These are phyloP conservation scores for Rutstroemia sp. DNA, from an alignment of 2,329 filamentous ascomycete species.

Conservation along the genomic window DNA sequence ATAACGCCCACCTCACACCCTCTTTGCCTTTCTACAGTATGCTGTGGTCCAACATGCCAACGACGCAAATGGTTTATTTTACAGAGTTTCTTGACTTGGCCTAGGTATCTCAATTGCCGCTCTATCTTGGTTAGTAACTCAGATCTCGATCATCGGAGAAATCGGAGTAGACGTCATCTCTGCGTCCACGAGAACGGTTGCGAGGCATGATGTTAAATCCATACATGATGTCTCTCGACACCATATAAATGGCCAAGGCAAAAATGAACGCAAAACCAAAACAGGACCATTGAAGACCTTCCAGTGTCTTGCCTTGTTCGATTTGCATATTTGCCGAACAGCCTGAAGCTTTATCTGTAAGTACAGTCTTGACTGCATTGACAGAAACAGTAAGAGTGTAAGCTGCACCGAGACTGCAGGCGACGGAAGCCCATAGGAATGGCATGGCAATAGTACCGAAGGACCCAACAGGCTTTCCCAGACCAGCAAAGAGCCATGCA, in stretches of 20 bases:
- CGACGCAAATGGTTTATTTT: background rate
- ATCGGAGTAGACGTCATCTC: background rate
- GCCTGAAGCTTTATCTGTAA: background rate
- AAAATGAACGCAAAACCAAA: constrained; percentile 2
- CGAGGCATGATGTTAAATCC: constrained; percentile 3
- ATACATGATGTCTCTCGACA: constrained; percentile 3
- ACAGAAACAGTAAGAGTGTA: background rate
- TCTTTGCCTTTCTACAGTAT: background rate
- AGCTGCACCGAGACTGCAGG: background rate
- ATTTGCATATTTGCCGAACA: constrained; percentile 2
- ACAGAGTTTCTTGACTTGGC: background rate
- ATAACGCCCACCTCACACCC: background rate
- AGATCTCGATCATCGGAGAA: background rate
- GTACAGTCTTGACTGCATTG: constrained; percentile 3
- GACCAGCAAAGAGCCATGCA: constrained; percentile 4
- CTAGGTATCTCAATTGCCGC: background rate
- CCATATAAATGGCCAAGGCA: constrained; percentile 1
- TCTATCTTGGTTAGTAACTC: background rate
- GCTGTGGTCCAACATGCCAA: background rate
- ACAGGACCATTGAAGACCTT: constrained; percentile 2
- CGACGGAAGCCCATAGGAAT: constrained; percentile 1
- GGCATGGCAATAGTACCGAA: background rate
- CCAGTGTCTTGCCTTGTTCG: background rate
- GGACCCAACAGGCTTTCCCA: background rate
- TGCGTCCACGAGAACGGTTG: background rate